phyloP scores from a whole-genome alignment of 192 early-diverging fungal species.

The Gaertneriomyces semiglobifer region DNA sequence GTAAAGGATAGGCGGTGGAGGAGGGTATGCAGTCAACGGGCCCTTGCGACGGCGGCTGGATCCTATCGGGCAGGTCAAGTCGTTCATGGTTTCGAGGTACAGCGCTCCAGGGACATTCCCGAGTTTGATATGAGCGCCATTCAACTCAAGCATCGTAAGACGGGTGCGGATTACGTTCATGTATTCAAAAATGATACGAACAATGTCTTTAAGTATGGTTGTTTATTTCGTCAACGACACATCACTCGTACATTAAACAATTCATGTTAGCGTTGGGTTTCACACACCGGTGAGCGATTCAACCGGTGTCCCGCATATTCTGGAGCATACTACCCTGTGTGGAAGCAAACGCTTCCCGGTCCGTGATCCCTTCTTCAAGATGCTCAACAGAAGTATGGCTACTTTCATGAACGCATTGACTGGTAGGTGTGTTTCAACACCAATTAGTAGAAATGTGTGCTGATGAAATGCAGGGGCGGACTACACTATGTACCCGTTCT shows the following conservation, averaged over 20 bases:
- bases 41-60: neutral
- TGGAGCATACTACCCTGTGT: slow-evolving; percentile 94
- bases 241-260: neutral
- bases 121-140: slow-evolving; percentile 80
- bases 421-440: slow-evolving; percentile 34
- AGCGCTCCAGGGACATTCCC: slow-evolving; percentile 38
- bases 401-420: slow-evolving; percentile 98
- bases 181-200: slow-evolving; percentile 81
- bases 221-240: slow-evolving; percentile 9
- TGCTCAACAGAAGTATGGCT: slow-evolving; percentile 90
- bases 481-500: slow-evolving; percentile 79
- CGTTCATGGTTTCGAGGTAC: slow-evolving; percentile 20
- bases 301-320: slow-evolving; percentile 89
- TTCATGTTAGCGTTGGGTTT: slow-evolving; percentile 62
- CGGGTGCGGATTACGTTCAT: slow-evolving; percentile 84
- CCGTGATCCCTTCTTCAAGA: slow-evolving; percentile 98
- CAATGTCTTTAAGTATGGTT: slow-evolving; percentile 71
- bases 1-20: too few relatives aligned
- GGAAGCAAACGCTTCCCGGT: slow-evolving; percentile 86
- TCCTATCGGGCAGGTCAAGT: slow-evolving; percentile 6
- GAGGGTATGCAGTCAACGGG: too few relatives aligned
- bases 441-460: neutral
- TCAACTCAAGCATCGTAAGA: slow-evolving; percentile 61
- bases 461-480: neutral
- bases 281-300: slow-evolving; percentile 76